Percentiles rank a stretch among this genome's conserved stretches.
phyloP scores from a whole-genome alignment of 1,284 basidiomycete species.

The Irpex rosettiformis region DNA sequence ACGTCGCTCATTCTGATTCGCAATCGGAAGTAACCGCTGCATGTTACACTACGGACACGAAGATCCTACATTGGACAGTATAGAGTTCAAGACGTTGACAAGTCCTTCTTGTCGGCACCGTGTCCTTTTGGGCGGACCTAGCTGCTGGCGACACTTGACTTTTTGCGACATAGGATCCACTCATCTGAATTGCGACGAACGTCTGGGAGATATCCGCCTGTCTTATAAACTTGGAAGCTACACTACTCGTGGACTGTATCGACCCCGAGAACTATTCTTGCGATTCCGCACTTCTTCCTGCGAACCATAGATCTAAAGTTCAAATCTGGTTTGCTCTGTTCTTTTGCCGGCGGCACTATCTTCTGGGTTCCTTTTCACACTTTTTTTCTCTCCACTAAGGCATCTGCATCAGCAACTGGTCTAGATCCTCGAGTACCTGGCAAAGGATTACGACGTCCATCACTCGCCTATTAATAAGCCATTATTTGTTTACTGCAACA shows the following conservation, averaged over 20 bases:
- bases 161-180: neutral
- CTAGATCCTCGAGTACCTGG: neutral
- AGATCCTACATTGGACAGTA: neutral
- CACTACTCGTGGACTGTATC: neutral
- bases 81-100: neutral
- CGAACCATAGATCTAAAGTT: conserved; percentile 10
- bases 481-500: too few relatives aligned
- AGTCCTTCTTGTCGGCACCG: conserved; percentile 3
- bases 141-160: neutral
- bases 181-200: neutral
- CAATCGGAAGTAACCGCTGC: conserved; percentile 12
- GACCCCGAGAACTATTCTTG: conserved; percentile 1
- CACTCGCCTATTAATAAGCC: too few relatives aligned
- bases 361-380: conserved; percentile 13
- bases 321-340: conserved; percentile 8
- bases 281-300: conserved; percentile 7
- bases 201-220: neutral
- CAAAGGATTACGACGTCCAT: too few relatives aligned
- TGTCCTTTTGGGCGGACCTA: neutral
- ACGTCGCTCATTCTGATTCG: neutral
- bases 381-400: conserved; percentile 7
- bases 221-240: neutral
- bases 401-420: neutral
- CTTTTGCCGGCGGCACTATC: conserved; percentile 12
- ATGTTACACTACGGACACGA: conserved; percentile 5